Base-by-base conservation (phyloP, 805 yeast genomes). In the Lipomyces sp. region DNA sequence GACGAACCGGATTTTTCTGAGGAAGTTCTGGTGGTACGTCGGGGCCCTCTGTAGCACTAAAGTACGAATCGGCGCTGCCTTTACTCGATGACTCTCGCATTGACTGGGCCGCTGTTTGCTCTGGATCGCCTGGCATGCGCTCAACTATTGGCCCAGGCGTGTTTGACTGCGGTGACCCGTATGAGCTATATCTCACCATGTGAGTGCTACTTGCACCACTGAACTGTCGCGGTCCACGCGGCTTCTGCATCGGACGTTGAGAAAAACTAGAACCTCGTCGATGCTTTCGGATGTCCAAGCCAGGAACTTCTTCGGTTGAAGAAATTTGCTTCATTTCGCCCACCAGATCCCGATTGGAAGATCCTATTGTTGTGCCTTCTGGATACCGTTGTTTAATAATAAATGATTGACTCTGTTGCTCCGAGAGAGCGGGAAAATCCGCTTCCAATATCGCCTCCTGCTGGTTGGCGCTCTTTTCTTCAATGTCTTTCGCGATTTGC, bases 181-280 rank as follows among this genome's bases (percentile, higher is more conserved):
- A 13, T 42, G 18, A 42, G n/a, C 48, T 42, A 42, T 42, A 15
- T 13, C 8, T 11, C 7, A 24, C 15, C 18, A 42, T 5, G 48
- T 51, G 34, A 6, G 29, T 34, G n/a, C 62, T 59, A 35, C 35
- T 51, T 48, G 48, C 48, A n/a, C 59, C 48, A 32, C 71, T 62
- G 33, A 68, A 55, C 30, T 60, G 45, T 7, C 71, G 59, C n/a
- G 71, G 71, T 7, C 71, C 71, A 18, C 65, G 66, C 15, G 71
- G 71, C 32, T 30, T 58, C 8, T 13, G 29, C 3, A 11, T 18
- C 2, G 50, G 56, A 2, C 70, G 53, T 10, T 33, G 24, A 7
- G 70, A 60, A 24, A 53, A 57, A 42, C 45, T 50, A n/a, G 62
- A 50, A 11, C n/a, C 37, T 18, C 60, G 63, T 29, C 64, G 64